Evolutionary conservation across 2,329 filamentous ascomycete species (phyloP), one percentile per base, ranked within the genome.

Genomic region (Penicillium thymicola): DNA sequence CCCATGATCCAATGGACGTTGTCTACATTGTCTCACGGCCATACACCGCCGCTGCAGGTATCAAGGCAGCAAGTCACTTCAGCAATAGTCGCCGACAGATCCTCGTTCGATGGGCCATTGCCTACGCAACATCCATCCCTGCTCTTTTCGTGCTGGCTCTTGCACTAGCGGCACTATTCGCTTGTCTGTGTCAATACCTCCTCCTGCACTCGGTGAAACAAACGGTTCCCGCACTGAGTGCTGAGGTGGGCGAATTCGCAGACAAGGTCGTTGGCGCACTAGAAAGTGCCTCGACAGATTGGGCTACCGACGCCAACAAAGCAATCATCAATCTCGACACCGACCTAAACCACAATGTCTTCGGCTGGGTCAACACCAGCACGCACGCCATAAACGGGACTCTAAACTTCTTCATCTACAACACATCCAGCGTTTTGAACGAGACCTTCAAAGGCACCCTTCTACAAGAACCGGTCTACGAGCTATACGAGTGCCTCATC

Each of bases 131-230:
- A 0, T 92, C 92, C 0, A 76, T 88, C 0, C 85, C 90, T 0
- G 92, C 92, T 18, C 79, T 97, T n/a, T 92, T 97, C 67, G 84
- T 97, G 6, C 82, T 97, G 7, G 87, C 88, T 5, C 85, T 97
- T 40, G 92, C 89, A 10, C 68, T 95, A 10, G 90, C 92, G 2
- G 92, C 92, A 3, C 82, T 95, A 44, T 84, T 96, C 66, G 86
- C 89, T 25, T 95, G 90, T 72, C 78, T 92, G 36, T 94, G 89
- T 72, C 92, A 96, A 76, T 89, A 83, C 63, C 81, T 93, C 53
- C 78, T 97, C n/a, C 82, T 96, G 52, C 83, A 79, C 59, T 79
- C 84, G 1, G 82, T 97, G 51, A 80, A 92, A 71, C 84, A 88
- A 68, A 83, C 93, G 68, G 86, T 92, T 0, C 92, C 92, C 0